Conservation (phyloP, 1,284 basidiomycete genomes). For the Trichosporon sp. region DNA sequence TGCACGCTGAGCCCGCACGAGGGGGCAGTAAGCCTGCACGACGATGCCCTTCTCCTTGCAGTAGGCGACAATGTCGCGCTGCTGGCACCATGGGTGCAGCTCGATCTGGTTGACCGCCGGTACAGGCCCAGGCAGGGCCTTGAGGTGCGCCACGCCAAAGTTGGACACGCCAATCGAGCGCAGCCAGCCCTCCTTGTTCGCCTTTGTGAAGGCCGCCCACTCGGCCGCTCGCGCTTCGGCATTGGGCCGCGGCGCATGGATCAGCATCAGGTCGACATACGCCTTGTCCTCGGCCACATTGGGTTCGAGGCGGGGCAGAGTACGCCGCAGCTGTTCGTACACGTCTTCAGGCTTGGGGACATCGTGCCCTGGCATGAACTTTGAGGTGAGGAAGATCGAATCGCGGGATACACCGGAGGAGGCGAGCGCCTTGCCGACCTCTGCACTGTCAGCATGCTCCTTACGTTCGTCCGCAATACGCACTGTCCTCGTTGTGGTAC, state of each 20-base stretch:
- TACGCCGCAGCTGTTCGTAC: conserved; percentile 20
- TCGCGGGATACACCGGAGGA: conserved; percentile 32
- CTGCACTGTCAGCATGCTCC: conserved; percentile 16
- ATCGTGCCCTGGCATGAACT: conserved; percentile 56
- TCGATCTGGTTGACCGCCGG: conserved; percentile 83
- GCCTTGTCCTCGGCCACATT: conserved; percentile 25
- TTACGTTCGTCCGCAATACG: conserved; percentile 51
- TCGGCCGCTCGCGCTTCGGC: conserved; percentile 30
- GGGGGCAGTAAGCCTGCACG: conserved; percentile 71
- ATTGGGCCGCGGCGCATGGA: conserved; percentile 53
- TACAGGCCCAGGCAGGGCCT: conserved; percentile 62
- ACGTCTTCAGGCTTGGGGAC: conserved; percentile 50
- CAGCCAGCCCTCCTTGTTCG: conserved; percentile 60
- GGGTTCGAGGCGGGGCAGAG: conserved; percentile 21
- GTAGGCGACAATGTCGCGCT: conserved; percentile 68
- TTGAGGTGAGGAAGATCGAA: conserved; percentile 53
- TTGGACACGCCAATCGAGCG: conserved; percentile 71
- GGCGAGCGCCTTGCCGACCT: conserved; percentile 28
- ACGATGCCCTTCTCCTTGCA: conserved; percentile 64
- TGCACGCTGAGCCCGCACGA: conserved; percentile 57
- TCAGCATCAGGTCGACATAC: conserved; percentile 71
- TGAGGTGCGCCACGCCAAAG: conserved; percentile 68
- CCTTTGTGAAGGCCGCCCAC: conserved; percentile 32
- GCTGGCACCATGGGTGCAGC: conserved; percentile 65
- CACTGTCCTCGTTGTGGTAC: conserved; percentile 71